Evolutionary conservation across 2,329 filamentous ascomycete species (phyloP), one percentile per base, ranked within the genome.

Genomic region (Ceratocystis albifundus): DNA sequence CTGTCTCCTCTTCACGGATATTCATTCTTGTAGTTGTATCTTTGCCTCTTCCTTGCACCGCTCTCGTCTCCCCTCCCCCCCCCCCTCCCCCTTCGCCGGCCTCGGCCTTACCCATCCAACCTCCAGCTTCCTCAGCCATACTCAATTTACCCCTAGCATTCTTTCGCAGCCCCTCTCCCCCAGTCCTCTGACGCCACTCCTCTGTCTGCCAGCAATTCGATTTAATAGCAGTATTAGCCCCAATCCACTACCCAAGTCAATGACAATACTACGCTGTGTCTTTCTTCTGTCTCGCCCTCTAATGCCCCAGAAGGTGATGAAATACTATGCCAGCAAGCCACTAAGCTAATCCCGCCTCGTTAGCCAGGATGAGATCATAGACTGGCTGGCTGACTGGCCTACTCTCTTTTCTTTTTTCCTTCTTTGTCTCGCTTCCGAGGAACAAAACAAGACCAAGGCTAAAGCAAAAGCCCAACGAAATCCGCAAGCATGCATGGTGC

Each of bases 401-500:
- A 15, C 15, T 50, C 17, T 64, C 25, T 53, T 22, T 12, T 53
- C n/a, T 64, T 64, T 64, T 12, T n/a, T 53, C 1, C 32, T 7
- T 63, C 28, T 61, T 41, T 41, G 36, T 41, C 36, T 41, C 36
- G 36, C 36, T 41, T 41, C 36, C 36, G 4, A 41, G 36, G 36
- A 41, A 41, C 36, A 41, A 41, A 12, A 0, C 36, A 41, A 12
- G 36, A 41, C 12, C 36, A 41, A 41, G 36, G 0, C 36, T 3
- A 41, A 20, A 46, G 32, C 8, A 32, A 36, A 59, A 59, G 55
- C 55, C 55, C 55, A 59, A 59, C 55, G 12, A 59, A 59, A n/a
- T n/a, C 45, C 41, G 32, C 41, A n/a, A 44, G 41, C 41, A 62
- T 62, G 61, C 61, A 62, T 46, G 61, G 61, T 62, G 46, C 61